These are phyloP conservation scores for Chrysosphaeria jannelii DNA, from an alignment of 2,329 filamentous ascomycete species.

Conservation along the genomic window DNA sequence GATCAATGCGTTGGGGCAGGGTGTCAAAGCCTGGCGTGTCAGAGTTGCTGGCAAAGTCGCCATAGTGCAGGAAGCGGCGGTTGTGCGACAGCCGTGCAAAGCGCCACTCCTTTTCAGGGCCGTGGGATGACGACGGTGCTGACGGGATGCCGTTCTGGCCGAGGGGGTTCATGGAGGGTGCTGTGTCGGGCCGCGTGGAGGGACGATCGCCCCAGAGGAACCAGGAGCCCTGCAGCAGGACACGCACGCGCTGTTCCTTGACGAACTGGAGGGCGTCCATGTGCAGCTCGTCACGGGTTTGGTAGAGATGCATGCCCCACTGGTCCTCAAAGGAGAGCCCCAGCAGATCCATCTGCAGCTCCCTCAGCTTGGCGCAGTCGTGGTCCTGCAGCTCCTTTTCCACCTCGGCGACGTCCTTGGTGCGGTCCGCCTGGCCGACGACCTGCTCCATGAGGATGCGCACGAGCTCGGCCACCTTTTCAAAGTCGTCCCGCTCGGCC, in stretches of 20 bases:
- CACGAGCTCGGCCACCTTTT: slow-evolving; percentile 74
- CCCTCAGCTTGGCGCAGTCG: slow-evolving; percentile 47
- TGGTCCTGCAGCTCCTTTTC: slow-evolving; percentile 73
- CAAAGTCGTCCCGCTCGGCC: slow-evolving; percentile 62
- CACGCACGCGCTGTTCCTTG: slow-evolving; percentile 84
- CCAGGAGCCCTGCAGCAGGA: slow-evolving; percentile 70
- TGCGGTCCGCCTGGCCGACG: slow-evolving; percentile 51
- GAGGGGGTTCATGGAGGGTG: too few relatives aligned
- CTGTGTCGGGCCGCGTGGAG: slow-evolving; percentile 10
- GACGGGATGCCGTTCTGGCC: slow-evolving; percentile 7
- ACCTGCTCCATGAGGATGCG: slow-evolving; percentile 76
- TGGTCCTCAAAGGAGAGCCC: slow-evolving; percentile 79
- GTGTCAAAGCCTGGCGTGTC: slow-evolving; percentile 41
- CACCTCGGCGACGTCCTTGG: slow-evolving; percentile 58
- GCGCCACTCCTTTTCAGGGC: slow-evolving; percentile 32
- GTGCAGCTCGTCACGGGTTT: slow-evolving; percentile 73
- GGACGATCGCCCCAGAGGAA: slow-evolving; percentile 39
- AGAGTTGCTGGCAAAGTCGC: slow-evolving; percentile 42
- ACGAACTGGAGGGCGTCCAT: slow-evolving; percentile 86
- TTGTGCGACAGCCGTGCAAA: slow-evolving; percentile 81
- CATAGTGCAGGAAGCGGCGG: slow-evolving; percentile 66
- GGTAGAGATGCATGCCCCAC: slow-evolving; percentile 70
- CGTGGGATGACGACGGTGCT: slow-evolving; percentile 8
- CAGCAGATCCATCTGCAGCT: slow-evolving; percentile 78
- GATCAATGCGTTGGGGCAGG: slow-evolving; percentile 56